Evolutionary conservation across 805 yeast genomes (phyloP).

Genomic region (Wickerhamomyces silvicola): DNA sequence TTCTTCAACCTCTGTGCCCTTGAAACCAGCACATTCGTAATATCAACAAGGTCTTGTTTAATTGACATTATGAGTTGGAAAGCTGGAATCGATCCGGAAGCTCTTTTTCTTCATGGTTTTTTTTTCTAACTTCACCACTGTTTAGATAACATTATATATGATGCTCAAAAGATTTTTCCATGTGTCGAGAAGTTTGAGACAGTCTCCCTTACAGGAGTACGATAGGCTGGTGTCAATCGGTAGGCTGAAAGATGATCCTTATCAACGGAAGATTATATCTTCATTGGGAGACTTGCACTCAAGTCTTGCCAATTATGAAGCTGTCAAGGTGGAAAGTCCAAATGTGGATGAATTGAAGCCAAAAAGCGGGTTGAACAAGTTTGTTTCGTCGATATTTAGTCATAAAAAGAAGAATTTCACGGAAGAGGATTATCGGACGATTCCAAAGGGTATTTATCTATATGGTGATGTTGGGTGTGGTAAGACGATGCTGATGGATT

Average conservation of each 20-base stretch:
- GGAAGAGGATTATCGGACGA: constrained; percentile 25
- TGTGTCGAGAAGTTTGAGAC: too few relatives aligned
- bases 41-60: constrained; percentile 33
- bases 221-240: constrained; percentile 42
- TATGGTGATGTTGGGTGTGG: constrained; percentile 99
- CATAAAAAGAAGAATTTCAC: constrained; percentile 11
- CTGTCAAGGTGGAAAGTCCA: constrained; percentile 55
- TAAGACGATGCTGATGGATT: constrained; percentile 96
- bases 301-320: constrained; percentile 47
- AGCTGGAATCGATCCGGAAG: too few relatives aligned
- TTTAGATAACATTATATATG: constrained; percentile 2
- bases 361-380: constrained; percentile 34
- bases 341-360: constrained; percentile 45
- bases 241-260: constrained; percentile 61
- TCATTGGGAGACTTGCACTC: constrained; percentile 55
- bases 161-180: constrained; percentile 5
- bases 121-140: too few relatives aligned
- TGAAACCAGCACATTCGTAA: constrained; percentile 46
- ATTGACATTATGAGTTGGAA: neutral
- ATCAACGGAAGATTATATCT: constrained; percentile 69
- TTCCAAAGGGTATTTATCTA: constrained; percentile 81
- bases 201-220: constrained; percentile 50
- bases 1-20: constrained; percentile 34
- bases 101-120: neutral
- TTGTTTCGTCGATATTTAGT: constrained; percentile 26